Evolutionary conservation across 2,329 filamentous ascomycete species (phyloP).

Genomic region (Fusarium subtropicale): DNA sequence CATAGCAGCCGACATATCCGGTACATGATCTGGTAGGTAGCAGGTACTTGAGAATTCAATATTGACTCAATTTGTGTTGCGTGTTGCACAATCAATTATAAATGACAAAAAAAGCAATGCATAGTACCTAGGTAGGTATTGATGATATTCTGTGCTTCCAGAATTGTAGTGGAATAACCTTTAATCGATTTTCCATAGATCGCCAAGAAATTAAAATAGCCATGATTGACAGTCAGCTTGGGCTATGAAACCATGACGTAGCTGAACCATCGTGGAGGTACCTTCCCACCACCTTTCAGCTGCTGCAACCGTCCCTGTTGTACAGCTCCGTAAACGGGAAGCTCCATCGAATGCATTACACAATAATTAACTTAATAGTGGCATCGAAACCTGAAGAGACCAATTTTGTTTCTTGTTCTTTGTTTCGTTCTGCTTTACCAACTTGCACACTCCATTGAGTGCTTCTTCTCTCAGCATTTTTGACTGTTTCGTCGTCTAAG

Average conservation of each 20-base stretch:
- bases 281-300: slow-evolving; percentile 4
- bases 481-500: slow-evolving; percentile 12
- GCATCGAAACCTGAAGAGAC: slow-evolving; percentile 3
- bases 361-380: slow-evolving; percentile 4
- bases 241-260: slow-evolving; percentile 33
- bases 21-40: background rate
- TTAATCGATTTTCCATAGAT: slow-evolving; percentile 33
- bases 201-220: slow-evolving; percentile 32
- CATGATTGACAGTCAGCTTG: slow-evolving; percentile 16
- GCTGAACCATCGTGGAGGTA: slow-evolving; percentile 12
- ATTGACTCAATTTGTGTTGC: background rate
- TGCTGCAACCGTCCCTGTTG: slow-evolving; percentile 20
- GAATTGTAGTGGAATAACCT: slow-evolving; percentile 32
- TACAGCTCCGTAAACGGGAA: slow-evolving; percentile 34
- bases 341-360: slow-evolving; percentile 32
- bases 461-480: slow-evolving; percentile 14
- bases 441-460: slow-evolving; percentile 20
- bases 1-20: slow-evolving; percentile 31
- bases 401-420: slow-evolving; percentile 1
- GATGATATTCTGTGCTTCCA: slow-evolving; percentile 2
- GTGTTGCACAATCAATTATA: background rate
- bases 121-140: background rate
- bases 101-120: slow-evolving; percentile 17
- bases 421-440: slow-evolving; percentile 7
- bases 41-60: background rate